Percentiles rank a stretch among this genome's conserved stretches.
Evolutionary conservation across 1,284 basidiomycete genomes (phyloP).

Genomic region (Cystobasidium sp.): DNA sequence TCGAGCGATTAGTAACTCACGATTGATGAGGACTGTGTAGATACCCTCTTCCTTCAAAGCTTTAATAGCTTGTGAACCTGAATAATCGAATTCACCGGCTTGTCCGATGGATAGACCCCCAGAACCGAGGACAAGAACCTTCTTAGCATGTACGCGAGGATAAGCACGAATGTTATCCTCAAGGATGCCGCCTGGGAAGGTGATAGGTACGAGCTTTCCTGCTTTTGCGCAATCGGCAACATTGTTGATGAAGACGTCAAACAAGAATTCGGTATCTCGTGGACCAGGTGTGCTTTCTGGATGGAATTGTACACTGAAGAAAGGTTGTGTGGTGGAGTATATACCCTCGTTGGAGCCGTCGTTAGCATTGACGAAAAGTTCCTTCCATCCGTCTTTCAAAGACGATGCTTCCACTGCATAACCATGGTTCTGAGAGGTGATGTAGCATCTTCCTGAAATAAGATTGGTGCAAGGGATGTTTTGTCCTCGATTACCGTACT

Average conservation of each 20-base stretch:
- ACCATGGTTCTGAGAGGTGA: conserved; percentile 99
- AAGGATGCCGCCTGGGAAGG: conserved; percentile 83
- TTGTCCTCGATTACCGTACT: conserved; percentile 98
- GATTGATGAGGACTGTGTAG: conserved; percentile 94
- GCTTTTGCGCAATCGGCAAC: conserved; percentile 75
- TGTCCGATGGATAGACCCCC: conserved; percentile 97
- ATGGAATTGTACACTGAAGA: conserved; percentile 99
- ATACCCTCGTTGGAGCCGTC: conserved; percentile 98
- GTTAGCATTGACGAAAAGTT: conserved; percentile 95
- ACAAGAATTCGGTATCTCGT: conserved; percentile 97
- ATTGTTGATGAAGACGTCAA: conserved; percentile 94
- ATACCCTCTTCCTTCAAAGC: conserved; percentile 98
- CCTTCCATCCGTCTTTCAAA: conserved; percentile 85
- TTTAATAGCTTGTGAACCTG: conserved; percentile 98
- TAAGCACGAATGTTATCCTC: conserved; percentile 78
- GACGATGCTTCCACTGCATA: conserved; percentile 87
- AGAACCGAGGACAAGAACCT: conserved; percentile 96
- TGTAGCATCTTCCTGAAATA: conserved; percentile 94
- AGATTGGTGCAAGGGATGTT: conserved; percentile 98
- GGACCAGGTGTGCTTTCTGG: conserved; percentile 99
- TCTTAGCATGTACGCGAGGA: conserved; percentile 78
- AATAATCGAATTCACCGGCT: conserved; percentile 99
- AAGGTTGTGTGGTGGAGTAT: conserved; percentile 81
- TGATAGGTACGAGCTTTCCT: conserved; percentile 72
- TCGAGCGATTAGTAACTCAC: conserved; percentile 37